Conservation (phyloP, 202 grass and related monocot genomes). For the Schoenoplectus triqueter region DNA sequence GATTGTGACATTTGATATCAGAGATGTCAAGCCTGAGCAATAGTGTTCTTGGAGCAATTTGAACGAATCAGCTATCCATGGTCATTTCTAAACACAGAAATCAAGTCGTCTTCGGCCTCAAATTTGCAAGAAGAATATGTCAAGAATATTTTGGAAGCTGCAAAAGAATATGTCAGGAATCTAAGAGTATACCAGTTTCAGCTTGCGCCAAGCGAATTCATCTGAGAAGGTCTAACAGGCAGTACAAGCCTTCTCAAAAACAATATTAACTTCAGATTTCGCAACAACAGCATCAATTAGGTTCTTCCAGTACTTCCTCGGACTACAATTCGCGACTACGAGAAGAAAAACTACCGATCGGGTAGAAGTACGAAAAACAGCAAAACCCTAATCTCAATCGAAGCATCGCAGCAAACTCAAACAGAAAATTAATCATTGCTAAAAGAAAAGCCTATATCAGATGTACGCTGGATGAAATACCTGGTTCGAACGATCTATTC, state of each 20-base stretch:
- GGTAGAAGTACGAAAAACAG: neutral
- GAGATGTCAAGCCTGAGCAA: too few species aligned
- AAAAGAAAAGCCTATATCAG: neutral
- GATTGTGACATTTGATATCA: too few species aligned
- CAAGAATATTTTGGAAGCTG: too few species aligned
- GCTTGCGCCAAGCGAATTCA: neutral
- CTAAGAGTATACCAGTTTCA: neutral
- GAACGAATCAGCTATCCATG: too few species aligned
- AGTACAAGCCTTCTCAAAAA: too few species aligned
- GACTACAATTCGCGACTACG: neutral
- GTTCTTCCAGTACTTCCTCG: neutral
- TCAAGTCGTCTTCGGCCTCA: neutral
- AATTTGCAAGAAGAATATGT: too few species aligned
- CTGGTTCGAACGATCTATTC: constrained; percentile 11
- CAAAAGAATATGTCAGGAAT: neutral
- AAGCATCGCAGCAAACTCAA: neutral
- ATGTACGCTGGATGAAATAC: neutral
- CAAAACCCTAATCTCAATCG: neutral
- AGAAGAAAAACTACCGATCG: neutral
- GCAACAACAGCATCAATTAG: neutral
- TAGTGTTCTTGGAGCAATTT: too few species aligned
- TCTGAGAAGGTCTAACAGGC: too few species aligned
- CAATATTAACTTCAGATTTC: neutral
- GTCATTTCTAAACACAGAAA: neutral
- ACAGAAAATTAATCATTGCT: neutral